Evolutionary conservation across 2,329 filamentous ascomycete genomes (phyloP).

Genomic region (Mycocentrospora acerina): DNA sequence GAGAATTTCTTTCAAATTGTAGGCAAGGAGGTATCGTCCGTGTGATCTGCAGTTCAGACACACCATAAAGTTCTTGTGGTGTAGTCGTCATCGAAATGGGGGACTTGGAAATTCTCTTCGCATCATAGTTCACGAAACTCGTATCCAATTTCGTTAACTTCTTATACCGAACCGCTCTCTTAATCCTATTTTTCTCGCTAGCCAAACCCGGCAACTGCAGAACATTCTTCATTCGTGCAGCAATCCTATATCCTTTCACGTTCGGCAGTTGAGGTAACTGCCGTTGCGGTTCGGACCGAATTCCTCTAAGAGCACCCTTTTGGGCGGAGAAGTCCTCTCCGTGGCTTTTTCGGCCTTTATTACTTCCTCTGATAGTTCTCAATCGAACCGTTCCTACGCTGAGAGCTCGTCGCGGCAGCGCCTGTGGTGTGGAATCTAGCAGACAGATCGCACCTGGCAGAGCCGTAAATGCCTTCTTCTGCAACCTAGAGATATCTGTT

Average conservation of each 20-base stretch:
- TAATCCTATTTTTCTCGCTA: conserved; percentile 21
- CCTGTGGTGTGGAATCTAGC: conserved; percentile 11
- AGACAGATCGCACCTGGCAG: conserved; percentile 17
- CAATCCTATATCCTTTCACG: not conserved
- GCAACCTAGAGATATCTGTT: conserved; percentile 12
- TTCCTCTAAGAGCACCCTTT: not conserved
- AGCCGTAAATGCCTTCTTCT: conserved; percentile 22
- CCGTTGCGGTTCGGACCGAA: not conserved
- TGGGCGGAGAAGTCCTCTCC: conserved; percentile 3
- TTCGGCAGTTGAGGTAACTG: conserved; percentile 1
- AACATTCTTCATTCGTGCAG: not conserved
- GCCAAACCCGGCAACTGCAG: conserved; percentile 8
- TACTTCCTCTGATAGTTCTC: conserved; percentile 3
- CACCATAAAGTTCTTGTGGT: conserved; percentile 29
- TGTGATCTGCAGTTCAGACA: not conserved
- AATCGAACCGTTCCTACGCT: conserved; percentile 19
- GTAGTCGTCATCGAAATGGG: conserved; percentile 29
- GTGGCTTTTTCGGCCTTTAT: conserved; percentile 4
- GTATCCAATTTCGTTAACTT: conserved; percentile 21
- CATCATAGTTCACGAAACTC: conserved; percentile 15
- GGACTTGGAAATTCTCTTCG: conserved; percentile 16
- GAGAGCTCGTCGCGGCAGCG: conserved; percentile 29
- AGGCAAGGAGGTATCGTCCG: not conserved
- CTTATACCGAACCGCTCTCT: conserved; percentile 18
- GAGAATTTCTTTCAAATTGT: no score